Percentiles rank a stretch among this genome's conserved stretches.
phyloP scores from a whole-genome alignment of 129 eudicot species.

The Dittrichia graveolens region DNA sequence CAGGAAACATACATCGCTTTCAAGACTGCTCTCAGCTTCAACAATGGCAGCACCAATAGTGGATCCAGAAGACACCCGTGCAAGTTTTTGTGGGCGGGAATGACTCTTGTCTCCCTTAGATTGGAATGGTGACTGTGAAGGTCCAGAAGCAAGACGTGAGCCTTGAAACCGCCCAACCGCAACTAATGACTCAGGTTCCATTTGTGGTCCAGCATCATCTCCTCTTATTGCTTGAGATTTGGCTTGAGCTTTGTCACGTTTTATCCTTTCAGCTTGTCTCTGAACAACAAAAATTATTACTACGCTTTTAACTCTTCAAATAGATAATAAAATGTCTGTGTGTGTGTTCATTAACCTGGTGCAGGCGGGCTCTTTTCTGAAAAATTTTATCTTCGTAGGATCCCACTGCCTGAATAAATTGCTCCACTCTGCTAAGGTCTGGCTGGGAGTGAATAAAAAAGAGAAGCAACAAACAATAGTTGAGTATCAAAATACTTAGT shows the following conservation, averaged over 20 bases:
- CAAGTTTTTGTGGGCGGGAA: slow-evolving; percentile 54
- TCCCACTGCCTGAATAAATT: slow-evolving; percentile 94
- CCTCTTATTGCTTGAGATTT: slow-evolving; percentile 70
- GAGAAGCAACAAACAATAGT: slow-evolving; percentile 16
- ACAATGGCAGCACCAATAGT: slow-evolving; percentile 94
- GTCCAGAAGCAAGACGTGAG: slow-evolving; percentile 97
- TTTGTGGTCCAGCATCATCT: slow-evolving; percentile 78
- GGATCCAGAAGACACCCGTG: slow-evolving; percentile 62
- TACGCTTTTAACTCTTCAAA: slow-evolving; percentile 24
- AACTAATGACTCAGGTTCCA: slow-evolving; percentile 71
- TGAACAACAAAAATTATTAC: slow-evolving; percentile 30
- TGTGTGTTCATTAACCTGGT: slow-evolving; percentile 52
- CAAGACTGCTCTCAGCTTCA: slow-evolving; percentile 84
- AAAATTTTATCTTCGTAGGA: slow-evolving; percentile 85
- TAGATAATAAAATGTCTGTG: background rate
- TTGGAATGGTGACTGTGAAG: slow-evolving; percentile 78
- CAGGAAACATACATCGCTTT: slow-evolving; percentile 63
- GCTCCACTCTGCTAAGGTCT: slow-evolving; percentile 79
- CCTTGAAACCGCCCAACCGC: slow-evolving; percentile 91
- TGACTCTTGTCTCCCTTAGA: slow-evolving; percentile 36
- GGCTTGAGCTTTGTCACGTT: slow-evolving; percentile 76
- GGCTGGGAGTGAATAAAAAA: slow-evolving; percentile 59
- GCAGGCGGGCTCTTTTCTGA: slow-evolving; percentile 81
- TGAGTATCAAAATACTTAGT: slow-evolving; percentile 9
- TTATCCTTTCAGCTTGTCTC: slow-evolving; percentile 92